Percentiles rank a stretch among this genome's conserved stretches.
phyloP scores from a whole-genome alignment of 2,329 filamentous ascomycete genomes.

The Calonectria ilicicola region DNA sequence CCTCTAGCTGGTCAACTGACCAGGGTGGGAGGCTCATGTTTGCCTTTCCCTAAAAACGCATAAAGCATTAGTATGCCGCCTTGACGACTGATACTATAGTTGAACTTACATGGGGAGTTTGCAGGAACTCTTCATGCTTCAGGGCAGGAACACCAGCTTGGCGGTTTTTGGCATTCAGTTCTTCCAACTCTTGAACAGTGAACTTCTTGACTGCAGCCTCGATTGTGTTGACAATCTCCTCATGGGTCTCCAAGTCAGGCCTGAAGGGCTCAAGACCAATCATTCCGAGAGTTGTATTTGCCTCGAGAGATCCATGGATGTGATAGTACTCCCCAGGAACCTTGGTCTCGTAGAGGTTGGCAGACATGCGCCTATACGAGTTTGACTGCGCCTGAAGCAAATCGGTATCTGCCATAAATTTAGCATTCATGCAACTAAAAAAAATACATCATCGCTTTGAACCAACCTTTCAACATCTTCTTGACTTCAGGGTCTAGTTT shows the following conservation, averaged over 20 bases:
- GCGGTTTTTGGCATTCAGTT: constrained; percentile 63
- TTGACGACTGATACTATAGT: fast-evolving
- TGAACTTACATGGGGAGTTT: constrained; percentile 57
- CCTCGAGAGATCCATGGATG: constrained; percentile 80
- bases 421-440: constrained; percentile 10
- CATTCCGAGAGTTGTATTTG: constrained; percentile 77
- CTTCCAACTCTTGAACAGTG: constrained; percentile 67
- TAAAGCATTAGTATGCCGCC: neutral
- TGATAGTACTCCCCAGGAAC: constrained; percentile 77
- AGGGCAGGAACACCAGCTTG: constrained; percentile 72
- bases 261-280: constrained; percentile 73
- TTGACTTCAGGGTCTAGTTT: constrained; percentile 52
- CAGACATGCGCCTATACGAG: constrained; percentile 77
- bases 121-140: constrained; percentile 69
- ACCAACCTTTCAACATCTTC: constrained; percentile 44
- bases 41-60: constrained; percentile 55
- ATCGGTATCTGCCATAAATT: constrained; percentile 71
- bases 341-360: constrained; percentile 78
- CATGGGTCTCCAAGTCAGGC: constrained; percentile 71
- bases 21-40: constrained; percentile 58
- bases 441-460: neutral
- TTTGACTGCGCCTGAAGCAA: constrained; percentile 77
- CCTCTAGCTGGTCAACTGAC: constrained; percentile 63
- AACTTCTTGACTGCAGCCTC: constrained; percentile 69
- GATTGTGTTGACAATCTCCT: constrained; percentile 69